Base-by-base conservation (phyloP, 1,139 yeast species). In the Trichomonascaceae sp. region DNA sequence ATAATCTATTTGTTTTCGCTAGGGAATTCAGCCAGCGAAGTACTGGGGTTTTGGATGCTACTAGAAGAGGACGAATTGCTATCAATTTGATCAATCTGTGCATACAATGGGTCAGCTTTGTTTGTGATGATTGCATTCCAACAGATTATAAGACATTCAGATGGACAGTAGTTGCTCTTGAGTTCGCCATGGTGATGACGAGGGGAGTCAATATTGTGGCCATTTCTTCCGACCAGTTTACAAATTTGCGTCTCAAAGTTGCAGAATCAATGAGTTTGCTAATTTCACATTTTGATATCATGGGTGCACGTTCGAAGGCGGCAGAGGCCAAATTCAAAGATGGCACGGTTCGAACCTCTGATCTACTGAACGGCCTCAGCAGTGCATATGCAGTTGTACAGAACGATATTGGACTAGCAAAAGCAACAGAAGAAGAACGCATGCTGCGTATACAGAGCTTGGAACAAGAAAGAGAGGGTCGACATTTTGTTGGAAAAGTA, bases 261-360 rank as follows among this genome's bases (percentile, higher is more conserved):
- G 96, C 98, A 0, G 87, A 96, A 1, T 90, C 98, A 70, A 90
- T 93, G 95, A 84, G 97, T 1, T 74, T 93, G 53, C 77, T 93
- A 58, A 91, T 93, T 60, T 88, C 97, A 0, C 99, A 93, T 72
- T 93, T 93, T 66, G 99, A 93, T 72, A 90, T 93, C 55, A 93
- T 93, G 96, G 99, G 99, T 53, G 97, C 98, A 0, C 79, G 98
- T 64, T 87, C 96, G 6, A 87, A 86, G 66, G 95, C 88, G 57
- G 90, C 90, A 2, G 76, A 78, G 71, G 69, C 76, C 66, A 66
- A 70, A 62, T 43, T 44, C 18, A 67, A 78, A 74, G 61, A 75
- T 76, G 64, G 73, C 75, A 70, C 75, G 76, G 66, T 80, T 74
- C 61, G 82, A 77, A 47, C 75, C 76, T n/a, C 79, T 70, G 30